A percentile compares a stretch with the other conserved stretches of the same genome.
Conservation (phyloP, 176 grass and related monocot species). For the Neostapfia colusana region DNA sequence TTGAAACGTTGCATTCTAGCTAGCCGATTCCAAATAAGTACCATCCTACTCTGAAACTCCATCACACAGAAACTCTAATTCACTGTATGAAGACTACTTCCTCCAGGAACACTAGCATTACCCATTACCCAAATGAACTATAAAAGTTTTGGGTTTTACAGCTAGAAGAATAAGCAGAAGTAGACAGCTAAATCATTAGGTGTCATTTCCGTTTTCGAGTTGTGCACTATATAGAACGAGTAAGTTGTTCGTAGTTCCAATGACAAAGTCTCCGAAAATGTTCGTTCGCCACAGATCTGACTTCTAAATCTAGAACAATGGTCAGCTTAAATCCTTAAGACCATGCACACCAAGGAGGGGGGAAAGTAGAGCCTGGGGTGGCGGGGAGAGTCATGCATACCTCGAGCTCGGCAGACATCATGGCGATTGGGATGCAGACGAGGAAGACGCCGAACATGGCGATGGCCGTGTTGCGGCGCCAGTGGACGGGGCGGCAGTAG, state of each 20-base stretch:
- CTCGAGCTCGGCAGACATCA: conserved; percentile 97
- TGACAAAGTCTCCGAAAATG: not conserved
- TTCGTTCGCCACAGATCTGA: conserved; percentile 19
- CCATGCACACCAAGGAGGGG: not conserved
- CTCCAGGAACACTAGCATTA: not conserved
- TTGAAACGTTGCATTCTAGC: not conserved
- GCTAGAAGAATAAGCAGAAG: not conserved
- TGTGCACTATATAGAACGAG: not conserved
- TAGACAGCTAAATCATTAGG: not conserved
- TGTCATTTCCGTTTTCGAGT: not conserved
- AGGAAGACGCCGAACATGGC: conserved; percentile 81
- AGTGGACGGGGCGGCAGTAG: conserved; percentile 96
- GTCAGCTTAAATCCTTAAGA: not conserved
- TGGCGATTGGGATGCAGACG: conserved; percentile 91
- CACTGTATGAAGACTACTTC: not conserved
- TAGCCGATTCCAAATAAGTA: not conserved
- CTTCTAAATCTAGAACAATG: not conserved
- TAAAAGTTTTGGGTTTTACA: not conserved
- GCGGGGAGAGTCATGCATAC: not conserved
- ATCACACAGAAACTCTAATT: not conserved
- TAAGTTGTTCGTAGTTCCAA: not conserved
- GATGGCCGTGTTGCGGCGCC: conserved; percentile 97
- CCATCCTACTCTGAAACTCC: not conserved
- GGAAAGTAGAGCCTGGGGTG: not conserved
- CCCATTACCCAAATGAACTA: not conserved